Evolutionary conservation across 2,329 filamentous ascomycete genomes (phyloP).

Genomic region (Fusarium sp.): DNA sequence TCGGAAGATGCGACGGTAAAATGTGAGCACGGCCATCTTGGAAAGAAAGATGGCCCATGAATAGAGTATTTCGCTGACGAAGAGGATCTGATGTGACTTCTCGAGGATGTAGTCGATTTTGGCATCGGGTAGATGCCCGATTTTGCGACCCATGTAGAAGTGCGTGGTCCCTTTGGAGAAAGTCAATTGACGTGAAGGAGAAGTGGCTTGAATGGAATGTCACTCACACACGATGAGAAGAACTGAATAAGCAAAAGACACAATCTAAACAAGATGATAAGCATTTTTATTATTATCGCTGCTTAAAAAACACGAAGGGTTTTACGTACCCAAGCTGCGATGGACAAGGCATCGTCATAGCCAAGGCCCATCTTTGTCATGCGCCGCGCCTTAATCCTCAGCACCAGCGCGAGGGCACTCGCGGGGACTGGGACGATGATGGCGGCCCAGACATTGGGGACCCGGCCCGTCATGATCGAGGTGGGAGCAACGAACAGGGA

Average conservation of each 20-base stretch:
- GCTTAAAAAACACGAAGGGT: neutral
- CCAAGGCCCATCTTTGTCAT: conserved; percentile 43
- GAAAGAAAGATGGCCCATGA: conserved; percentile 47
- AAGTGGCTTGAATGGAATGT: neutral
- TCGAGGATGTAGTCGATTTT: conserved; percentile 26
- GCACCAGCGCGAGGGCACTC: conserved; percentile 30
- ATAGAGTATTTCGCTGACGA: conserved; percentile 40
- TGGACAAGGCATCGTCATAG: conserved; percentile 36
- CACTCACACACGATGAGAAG: conserved; percentile 36
- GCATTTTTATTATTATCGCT: neutral
- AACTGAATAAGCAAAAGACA: conserved; percentile 31
- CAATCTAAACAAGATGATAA: conserved; percentile 18
- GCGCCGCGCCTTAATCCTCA: conserved; percentile 40
- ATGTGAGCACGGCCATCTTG: conserved; percentile 49
- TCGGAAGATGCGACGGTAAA: conserved; percentile 51
- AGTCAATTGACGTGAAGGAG: conserved; percentile 1
- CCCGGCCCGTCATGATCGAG: conserved; percentile 35
- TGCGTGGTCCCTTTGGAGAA: conserved; percentile 22
- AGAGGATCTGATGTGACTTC: conserved; percentile 34
- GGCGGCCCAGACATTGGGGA: conserved; percentile 43
- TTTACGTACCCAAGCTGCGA: conserved; percentile 36
- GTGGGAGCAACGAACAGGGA: conserved; percentile 6
- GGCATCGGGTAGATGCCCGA: conserved; percentile 14
- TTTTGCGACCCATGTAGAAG: conserved; percentile 32
- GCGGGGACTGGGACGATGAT: conserved; percentile 38